Evolutionary conservation across 805 yeast species (phyloP).

Genomic region (Alloascoidea africana): DNA sequence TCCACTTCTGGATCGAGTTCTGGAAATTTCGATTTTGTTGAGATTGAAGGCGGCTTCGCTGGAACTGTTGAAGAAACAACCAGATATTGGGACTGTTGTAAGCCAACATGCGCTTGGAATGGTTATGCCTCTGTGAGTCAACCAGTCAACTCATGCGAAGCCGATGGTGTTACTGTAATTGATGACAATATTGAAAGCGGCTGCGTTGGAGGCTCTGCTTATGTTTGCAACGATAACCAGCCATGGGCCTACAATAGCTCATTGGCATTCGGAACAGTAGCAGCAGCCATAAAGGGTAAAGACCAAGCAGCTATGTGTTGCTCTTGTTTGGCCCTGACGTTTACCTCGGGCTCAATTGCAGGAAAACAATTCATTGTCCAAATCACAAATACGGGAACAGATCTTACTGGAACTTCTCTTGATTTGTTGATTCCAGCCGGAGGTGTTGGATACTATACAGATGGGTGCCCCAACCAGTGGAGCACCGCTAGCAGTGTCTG

Average conservation of each 20-base stretch:
- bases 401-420: slow-evolving; percentile 1
- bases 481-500: slow-evolving; percentile 1
- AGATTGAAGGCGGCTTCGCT: slow-evolving; percentile 2
- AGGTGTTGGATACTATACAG: slow-evolving; percentile 3
- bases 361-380: slow-evolving; percentile 4
- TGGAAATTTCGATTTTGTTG: background rate
- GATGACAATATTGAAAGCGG: slow-evolving; percentile 4
- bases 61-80: slow-evolving; percentile 3
- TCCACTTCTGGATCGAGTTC: background rate
- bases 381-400: slow-evolving; percentile 5
- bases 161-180: slow-evolving; percentile 4
- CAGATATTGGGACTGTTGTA: slow-evolving; percentile 6
- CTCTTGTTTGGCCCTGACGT: slow-evolving; percentile 4
- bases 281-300: slow-evolving; percentile 3
- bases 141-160: slow-evolving; percentile 4
- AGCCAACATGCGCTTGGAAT: slow-evolving; percentile 5
- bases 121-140: slow-evolving; percentile 3
- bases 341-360: slow-evolving; percentile 3
- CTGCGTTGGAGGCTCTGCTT: slow-evolving; percentile 5
- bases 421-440: slow-evolving; percentile 5
- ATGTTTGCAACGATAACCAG: slow-evolving; percentile 4
- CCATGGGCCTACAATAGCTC: slow-evolving; percentile 4
- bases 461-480: slow-evolving; percentile 4
- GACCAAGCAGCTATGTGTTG: slow-evolving; percentile 4
- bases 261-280: slow-evolving; percentile 4